phyloP scores from a whole-genome alignment of 202 grass and related monocot genomes.

The Carex arenaria region DNA sequence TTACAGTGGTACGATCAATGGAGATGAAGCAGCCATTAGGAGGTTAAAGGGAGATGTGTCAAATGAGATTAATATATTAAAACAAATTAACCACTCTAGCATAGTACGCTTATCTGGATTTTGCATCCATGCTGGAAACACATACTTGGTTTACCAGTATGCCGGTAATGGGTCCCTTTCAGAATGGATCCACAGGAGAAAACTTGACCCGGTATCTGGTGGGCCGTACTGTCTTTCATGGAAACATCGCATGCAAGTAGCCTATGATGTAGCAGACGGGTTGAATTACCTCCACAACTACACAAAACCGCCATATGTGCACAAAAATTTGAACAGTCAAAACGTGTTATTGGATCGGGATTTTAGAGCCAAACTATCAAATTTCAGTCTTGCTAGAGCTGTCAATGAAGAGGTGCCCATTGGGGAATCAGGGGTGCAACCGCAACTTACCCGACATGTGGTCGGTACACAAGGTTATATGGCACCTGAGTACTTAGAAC shows the following conservation, averaged over 20 bases:
- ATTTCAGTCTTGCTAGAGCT: conserved; percentile 61
- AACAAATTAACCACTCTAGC: conserved; percentile 70
- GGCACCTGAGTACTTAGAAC: conserved; percentile 76
- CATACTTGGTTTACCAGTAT: conserved; percentile 76
- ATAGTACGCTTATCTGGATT: conserved; percentile 66
- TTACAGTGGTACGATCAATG: conserved; percentile 64
- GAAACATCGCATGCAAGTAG: conserved; percentile 68
- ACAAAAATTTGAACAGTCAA: conserved; percentile 83
- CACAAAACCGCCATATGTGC: conserved; percentile 66
- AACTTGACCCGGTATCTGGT: background rate
- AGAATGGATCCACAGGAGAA: conserved; percentile 54
- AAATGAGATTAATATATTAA: conserved; percentile 72
- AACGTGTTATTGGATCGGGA: conserved; percentile 67
- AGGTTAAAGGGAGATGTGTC: conserved; percentile 63
- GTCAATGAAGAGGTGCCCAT: conserved; percentile 7
- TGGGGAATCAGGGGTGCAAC: conserved; percentile 10
- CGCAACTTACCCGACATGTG: conserved; percentile 70
- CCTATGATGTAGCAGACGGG: conserved; percentile 59
- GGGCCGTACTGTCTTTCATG: conserved; percentile 30
- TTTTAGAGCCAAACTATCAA: conserved; percentile 67
- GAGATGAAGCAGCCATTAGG: conserved; percentile 72
- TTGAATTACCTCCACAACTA: conserved; percentile 92
- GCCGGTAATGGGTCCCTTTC: conserved; percentile 66
- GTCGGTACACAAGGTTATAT: conserved; percentile 85
- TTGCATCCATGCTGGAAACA: conserved; percentile 68